phyloP scores from a whole-genome alignment of 192 early-diverging fungal genomes.

The Coemansia sp. region DNA sequence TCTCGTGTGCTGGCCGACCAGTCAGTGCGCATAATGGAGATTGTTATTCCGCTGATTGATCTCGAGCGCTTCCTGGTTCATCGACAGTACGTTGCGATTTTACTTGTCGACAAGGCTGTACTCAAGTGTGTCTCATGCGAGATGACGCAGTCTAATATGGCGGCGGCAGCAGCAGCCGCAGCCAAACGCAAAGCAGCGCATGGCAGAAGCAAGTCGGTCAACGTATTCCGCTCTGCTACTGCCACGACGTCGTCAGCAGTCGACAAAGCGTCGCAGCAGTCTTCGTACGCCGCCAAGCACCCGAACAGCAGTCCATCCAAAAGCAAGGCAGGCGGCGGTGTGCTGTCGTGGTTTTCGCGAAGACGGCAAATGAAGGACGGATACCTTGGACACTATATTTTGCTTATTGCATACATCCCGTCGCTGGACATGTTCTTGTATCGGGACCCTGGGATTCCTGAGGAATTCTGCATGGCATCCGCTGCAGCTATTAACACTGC shows the following conservation, averaged over 20 bases:
- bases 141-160: conserved; percentile 15
- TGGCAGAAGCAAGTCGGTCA: conserved; percentile 14
- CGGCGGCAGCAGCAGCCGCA: conserved; percentile 4
- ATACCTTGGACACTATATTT: conserved; percentile 82
- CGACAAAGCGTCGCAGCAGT: background rate
- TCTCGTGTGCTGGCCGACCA: conserved; percentile 64
- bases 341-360: conserved; percentile 27
- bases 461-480: conserved; percentile 69
- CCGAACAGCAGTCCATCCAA: background rate
- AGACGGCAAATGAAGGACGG: conserved; percentile 34
- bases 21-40: conserved; percentile 66
- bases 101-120: conserved; percentile 72
- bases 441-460: conserved; percentile 75
- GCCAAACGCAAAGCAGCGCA: conserved; percentile 9
- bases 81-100: conserved; percentile 69
- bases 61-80: conserved; percentile 80
- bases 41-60: conserved; percentile 75
- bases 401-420: conserved; percentile 82
- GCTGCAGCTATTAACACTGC: conserved; percentile 66
- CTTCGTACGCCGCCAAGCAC: background rate
- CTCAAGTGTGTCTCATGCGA: conserved; percentile 66
- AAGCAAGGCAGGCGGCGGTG: background rate
- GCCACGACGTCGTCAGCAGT: background rate
- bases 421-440: conserved; percentile 76
- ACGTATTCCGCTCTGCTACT: conserved; percentile 16